Evolutionary conservation across 2,329 filamentous ascomycete species (phyloP).

Genomic region (Sclerotinia minor): DNA sequence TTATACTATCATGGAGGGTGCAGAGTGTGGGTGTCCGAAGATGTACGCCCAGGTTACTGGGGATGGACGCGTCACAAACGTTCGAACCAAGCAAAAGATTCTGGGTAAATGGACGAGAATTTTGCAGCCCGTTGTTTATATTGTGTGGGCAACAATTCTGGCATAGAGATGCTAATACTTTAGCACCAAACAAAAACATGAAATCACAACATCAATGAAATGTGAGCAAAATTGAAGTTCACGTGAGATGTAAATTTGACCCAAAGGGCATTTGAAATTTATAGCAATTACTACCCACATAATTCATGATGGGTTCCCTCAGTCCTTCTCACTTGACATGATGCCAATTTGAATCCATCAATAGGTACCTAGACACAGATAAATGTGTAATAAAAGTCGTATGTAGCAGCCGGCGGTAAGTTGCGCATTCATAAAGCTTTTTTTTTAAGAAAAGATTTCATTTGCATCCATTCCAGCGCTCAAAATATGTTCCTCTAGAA

Average conservation of each 20-base stretch:
- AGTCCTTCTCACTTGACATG: background rate
- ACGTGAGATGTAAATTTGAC: background rate
- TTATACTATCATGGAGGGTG: background rate
- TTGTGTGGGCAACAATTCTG: background rate
- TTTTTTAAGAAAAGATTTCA: slow-evolving; percentile 48
- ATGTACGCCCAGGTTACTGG: background rate
- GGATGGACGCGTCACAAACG: background rate
- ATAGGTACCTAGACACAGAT: background rate
- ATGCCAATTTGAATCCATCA: background rate
- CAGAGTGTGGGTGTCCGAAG: background rate
- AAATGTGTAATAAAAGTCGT: background rate
- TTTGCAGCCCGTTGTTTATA: background rate
- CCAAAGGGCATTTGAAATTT: background rate
- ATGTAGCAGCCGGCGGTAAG: slow-evolving; percentile 77
- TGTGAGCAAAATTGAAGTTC: no score
- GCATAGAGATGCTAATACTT: background rate
- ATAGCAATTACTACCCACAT: no score
- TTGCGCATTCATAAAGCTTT: slow-evolving; percentile 49
- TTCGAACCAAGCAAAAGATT: background rate
- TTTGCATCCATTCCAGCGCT: slow-evolving; percentile 73
- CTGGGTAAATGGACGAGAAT: background rate
- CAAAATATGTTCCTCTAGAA: slow-evolving; percentile 54
- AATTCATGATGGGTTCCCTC: background rate
- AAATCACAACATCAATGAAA: background rate
- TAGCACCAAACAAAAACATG: background rate